Conservation (phyloP, 2,329 filamentous ascomycete genomes). For the Penicillium sumatraense region DNA sequence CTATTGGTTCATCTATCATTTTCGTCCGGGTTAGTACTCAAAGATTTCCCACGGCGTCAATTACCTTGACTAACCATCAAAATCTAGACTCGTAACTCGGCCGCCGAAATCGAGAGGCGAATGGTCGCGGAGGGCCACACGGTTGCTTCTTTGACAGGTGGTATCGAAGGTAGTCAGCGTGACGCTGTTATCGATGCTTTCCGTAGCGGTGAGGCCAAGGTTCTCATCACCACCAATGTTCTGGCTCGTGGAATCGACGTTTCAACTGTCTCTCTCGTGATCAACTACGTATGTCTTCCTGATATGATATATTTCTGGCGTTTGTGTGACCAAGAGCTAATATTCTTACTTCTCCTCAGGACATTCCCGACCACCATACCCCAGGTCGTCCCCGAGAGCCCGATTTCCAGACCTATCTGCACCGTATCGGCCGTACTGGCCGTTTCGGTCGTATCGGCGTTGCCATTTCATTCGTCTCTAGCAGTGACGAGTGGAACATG, state of each 20-base stretch:
- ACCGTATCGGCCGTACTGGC: constrained; percentile 95
- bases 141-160: constrained; percentile 86
- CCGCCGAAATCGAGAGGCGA: constrained; percentile 79
- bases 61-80: constrained; percentile 22
- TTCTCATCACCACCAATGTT: constrained; percentile 97
- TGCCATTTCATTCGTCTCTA: constrained; percentile 91
- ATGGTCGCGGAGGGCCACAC: constrained; percentile 91
- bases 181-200: constrained; percentile 86
- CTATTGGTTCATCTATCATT: constrained; percentile 95
- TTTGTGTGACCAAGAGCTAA: neutral
- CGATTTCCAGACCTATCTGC: constrained; percentile 93
- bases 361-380: constrained; percentile 70
- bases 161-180: constrained; percentile 80
- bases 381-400: constrained; percentile 67
- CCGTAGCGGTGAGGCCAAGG: constrained; percentile 84
- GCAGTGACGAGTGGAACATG: constrained; percentile 78
- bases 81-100: constrained; percentile 78
- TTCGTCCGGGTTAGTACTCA: constrained; percentile 77
- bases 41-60: neutral
- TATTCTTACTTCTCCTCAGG: constrained; percentile 40
- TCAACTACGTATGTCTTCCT: constrained; percentile 79
- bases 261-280: constrained; percentile 91
- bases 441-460: constrained; percentile 96
- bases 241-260: constrained; percentile 94
- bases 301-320: too few species aligned